These are phyloP conservation scores for Monosporascus sp. DNA, from an alignment of 2,329 filamentous ascomycete genomes.

Conservation along the genomic window DNA sequence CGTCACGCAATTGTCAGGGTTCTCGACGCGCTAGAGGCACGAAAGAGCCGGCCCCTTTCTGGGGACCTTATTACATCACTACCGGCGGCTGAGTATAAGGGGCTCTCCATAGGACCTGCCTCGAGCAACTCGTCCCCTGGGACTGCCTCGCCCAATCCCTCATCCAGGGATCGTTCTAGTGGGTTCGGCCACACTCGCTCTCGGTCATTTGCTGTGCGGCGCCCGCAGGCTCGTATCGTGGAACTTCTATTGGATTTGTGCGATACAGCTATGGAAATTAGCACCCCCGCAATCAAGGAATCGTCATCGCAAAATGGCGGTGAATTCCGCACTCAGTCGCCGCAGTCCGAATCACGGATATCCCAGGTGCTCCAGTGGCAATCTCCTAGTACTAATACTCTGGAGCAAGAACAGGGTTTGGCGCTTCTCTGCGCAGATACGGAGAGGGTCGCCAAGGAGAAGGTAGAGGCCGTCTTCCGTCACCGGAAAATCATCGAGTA, in stretches of 20 bases:
- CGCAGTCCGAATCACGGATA: slow-evolving; percentile 91
- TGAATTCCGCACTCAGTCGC: slow-evolving; percentile 88
- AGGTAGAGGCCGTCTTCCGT: slow-evolving; percentile 88
- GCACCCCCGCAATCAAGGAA: slow-evolving; percentile 88
- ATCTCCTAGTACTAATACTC: slow-evolving; percentile 81
- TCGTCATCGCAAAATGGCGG: slow-evolving; percentile 59
- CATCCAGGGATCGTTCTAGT: slow-evolving; percentile 67
- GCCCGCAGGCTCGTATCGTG: slow-evolving; percentile 87
- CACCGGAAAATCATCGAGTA: slow-evolving; percentile 94
- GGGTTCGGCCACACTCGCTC: slow-evolving; percentile 75
- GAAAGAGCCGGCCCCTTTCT: slow-evolving; percentile 59
- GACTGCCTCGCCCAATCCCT: slow-evolving; percentile 64
- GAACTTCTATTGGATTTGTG: slow-evolving; percentile 92
- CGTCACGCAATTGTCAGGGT: slow-evolving; percentile 93
- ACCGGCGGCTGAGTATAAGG: slow-evolving; percentile 77
- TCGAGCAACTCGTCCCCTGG: slow-evolving; percentile 68
- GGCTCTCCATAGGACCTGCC: slow-evolving; percentile 71
- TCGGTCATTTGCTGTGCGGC: slow-evolving; percentile 83
- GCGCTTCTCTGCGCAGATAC: slow-evolving; percentile 86
- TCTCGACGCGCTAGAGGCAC: slow-evolving; percentile 81
- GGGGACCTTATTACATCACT: slow-evolving; percentile 44
- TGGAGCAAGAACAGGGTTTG: slow-evolving; percentile 90
- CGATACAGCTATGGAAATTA: slow-evolving; percentile 93
- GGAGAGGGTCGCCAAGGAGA: slow-evolving; percentile 74
- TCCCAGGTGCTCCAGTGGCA: slow-evolving; percentile 96